Conservation (phyloP, 108 stramenopile genomes). For the Cyclotella atomus region DNA sequence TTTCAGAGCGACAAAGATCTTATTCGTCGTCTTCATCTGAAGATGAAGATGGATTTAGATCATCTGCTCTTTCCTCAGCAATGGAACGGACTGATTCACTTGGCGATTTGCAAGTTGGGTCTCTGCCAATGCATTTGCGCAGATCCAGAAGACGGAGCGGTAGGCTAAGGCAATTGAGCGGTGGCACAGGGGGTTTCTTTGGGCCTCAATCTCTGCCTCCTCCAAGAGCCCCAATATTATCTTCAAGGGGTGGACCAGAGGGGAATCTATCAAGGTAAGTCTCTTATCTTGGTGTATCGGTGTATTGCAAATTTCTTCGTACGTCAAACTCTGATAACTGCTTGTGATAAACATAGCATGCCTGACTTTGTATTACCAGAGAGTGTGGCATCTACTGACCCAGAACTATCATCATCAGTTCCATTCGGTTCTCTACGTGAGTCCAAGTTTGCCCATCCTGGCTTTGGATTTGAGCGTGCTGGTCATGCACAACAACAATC, state of each 20-base stretch:
- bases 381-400: slow-evolving; percentile 22
- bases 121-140: slow-evolving; percentile 40
- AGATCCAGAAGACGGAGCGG: slow-evolving; percentile 18
- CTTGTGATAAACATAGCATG: too few species aligned
- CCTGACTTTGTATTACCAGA: slow-evolving; percentile 46
- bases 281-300: too few species aligned
- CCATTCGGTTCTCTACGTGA: slow-evolving; percentile 43
- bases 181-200: slow-evolving; percentile 17
- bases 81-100: slow-evolving; percentile 25
- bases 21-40: slow-evolving; percentile 25
- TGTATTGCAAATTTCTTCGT: too few species aligned
- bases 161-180: slow-evolving; percentile 1
- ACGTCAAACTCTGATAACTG: too few species aligned
- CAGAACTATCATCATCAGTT: slow-evolving; percentile 7
- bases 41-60: slow-evolving; percentile 9
- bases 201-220: slow-evolving; percentile 46
- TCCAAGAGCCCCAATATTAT: slow-evolving; percentile 42
- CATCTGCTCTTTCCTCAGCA: slow-evolving; percentile 5
- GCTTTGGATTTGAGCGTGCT: slow-evolving; percentile 10
- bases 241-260: slow-evolving; percentile 23
- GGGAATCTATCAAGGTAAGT: slow-evolving; percentile 34
- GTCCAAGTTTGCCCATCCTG: slow-evolving; percentile 32
- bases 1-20: slow-evolving; percentile 5
- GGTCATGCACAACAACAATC: not conserved
- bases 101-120: slow-evolving; percentile 38